Conservation (phyloP, 163 green algal species). For the Chlorella variabilis region DNA sequence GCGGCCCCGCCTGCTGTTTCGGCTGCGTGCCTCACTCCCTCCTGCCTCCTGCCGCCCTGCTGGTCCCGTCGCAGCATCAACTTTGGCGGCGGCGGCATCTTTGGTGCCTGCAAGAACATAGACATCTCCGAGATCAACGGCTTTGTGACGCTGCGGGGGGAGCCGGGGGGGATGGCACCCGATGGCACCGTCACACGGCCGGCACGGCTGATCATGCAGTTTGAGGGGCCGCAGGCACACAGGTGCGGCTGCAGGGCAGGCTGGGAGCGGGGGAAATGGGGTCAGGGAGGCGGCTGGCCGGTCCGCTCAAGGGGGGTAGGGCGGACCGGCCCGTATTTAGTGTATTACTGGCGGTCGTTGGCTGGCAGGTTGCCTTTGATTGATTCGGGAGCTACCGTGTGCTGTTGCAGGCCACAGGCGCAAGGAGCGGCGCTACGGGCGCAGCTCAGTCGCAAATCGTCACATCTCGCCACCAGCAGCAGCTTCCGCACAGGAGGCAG, state of each 20-base stretch:
- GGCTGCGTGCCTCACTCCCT: too few relatives aligned
- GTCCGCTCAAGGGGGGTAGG: too few relatives aligned
- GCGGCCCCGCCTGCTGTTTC: too few relatives aligned
- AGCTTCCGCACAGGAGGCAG: background rate
- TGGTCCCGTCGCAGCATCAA: slow-evolving; percentile 42
- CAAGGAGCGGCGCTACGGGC: background rate
- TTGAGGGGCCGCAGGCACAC: background rate
- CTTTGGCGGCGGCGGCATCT: slow-evolving; percentile 76
- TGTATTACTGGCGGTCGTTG: too few relatives aligned
- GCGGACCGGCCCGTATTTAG: too few relatives aligned
- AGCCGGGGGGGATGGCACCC: slow-evolving; percentile 15
- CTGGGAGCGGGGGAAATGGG: too few relatives aligned
- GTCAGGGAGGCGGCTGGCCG: too few relatives aligned
- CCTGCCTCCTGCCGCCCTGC: background rate
- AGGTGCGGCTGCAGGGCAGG: background rate
- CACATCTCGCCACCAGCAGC: slow-evolving; percentile 1
- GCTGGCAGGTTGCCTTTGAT: too few relatives aligned
- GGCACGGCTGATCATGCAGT: slow-evolving; percentile 20
- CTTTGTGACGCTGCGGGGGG: slow-evolving; percentile 40
- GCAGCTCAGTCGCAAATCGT: slow-evolving; percentile 18
- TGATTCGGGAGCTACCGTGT: too few relatives aligned
- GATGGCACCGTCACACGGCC: background rate
- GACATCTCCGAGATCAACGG: slow-evolving; percentile 72
- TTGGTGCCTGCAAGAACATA: slow-evolving; percentile 76
- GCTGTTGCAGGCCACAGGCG: background rate